Conservation (phyloP, 495 filamentous ascomycete genomes). For the Xylaria sp. region DNA sequence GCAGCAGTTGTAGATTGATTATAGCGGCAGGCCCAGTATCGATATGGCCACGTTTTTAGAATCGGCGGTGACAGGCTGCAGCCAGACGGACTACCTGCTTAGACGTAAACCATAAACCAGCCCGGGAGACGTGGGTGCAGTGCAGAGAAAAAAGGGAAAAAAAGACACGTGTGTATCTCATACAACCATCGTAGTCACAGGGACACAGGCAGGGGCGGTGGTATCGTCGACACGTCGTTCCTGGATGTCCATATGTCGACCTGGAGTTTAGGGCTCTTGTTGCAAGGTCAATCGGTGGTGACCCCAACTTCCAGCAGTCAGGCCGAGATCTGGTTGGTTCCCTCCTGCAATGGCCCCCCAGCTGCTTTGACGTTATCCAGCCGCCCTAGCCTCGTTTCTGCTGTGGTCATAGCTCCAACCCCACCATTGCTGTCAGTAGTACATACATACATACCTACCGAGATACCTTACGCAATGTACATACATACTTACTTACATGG, state of each 20-base stretch:
- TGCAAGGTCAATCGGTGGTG: conserved; percentile 7
- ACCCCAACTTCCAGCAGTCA: conserved; percentile 11
- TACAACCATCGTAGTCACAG: conserved; percentile 15
- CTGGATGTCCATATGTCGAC: neutral
- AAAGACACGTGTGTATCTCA: conserved; percentile 13
- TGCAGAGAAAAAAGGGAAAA: neutral
- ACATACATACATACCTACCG: neutral
- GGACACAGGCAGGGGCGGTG: neutral
- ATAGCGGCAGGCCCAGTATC: conserved; percentile 5
- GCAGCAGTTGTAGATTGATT: too few relatives aligned
- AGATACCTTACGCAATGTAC: too few relatives aligned
- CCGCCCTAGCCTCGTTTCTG: neutral
- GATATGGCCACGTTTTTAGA: conserved; percentile 31
- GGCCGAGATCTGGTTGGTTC: conserved; percentile 14
- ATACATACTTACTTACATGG: too few relatives aligned
- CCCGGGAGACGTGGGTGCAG: neutral
- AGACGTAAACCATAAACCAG: neutral
- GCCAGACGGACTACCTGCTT: neutral
- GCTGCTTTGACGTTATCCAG: conserved; percentile 5
- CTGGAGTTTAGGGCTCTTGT: neutral
- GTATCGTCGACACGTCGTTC: conserved; percentile 3
- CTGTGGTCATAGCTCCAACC: conserved; percentile 25
- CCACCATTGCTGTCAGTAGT: neutral
- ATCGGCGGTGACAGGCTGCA: conserved; percentile 29
- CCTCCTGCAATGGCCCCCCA: neutral